Conservation (phyloP, 345 rosid genomes). For the Euphorbia peplus region DNA sequence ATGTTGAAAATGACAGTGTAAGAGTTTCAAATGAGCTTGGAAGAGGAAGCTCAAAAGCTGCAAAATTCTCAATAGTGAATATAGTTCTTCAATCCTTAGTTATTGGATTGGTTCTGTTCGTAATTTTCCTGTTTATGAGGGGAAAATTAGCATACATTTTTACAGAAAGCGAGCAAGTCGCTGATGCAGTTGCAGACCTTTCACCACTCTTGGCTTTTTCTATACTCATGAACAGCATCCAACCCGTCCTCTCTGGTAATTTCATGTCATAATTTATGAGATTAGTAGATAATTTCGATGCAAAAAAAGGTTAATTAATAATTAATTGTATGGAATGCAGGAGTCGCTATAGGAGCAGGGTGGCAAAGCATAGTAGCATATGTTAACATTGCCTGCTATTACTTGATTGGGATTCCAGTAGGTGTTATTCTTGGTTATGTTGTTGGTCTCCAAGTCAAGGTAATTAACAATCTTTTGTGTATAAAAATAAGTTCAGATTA, state of each 20-base stretch:
- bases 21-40: slow-evolving; percentile 87
- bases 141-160: slow-evolving; percentile 63
- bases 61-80: slow-evolving; percentile 46
- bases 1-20: slow-evolving; percentile 41
- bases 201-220: slow-evolving; percentile 70
- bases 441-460: slow-evolving; percentile 52
- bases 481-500: too few species aligned
- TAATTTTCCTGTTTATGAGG: slow-evolving; percentile 44
- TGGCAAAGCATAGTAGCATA: slow-evolving; percentile 79
- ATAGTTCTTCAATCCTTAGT: slow-evolving; percentile 46
- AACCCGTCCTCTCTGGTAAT: slow-evolving; percentile 81
- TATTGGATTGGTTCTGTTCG: slow-evolving; percentile 47
- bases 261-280: background rate
- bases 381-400: slow-evolving; percentile 66
- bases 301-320: background rate
- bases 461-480: too few species aligned
- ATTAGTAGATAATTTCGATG: too few species aligned
- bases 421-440: slow-evolving; percentile 63
- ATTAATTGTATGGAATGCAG: slow-evolving; percentile 22
- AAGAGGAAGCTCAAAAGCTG: slow-evolving; percentile 52
- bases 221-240: slow-evolving; percentile 73
- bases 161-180: slow-evolving; percentile 51
- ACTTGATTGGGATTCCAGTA: slow-evolving; percentile 62
- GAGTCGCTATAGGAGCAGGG: slow-evolving; percentile 78
- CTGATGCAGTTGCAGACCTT: slow-evolving; percentile 54